Evolutionary conservation across 192 early-diverging fungal genomes (phyloP).

Genomic region (Gryganskiella cystojenkinii): DNA sequence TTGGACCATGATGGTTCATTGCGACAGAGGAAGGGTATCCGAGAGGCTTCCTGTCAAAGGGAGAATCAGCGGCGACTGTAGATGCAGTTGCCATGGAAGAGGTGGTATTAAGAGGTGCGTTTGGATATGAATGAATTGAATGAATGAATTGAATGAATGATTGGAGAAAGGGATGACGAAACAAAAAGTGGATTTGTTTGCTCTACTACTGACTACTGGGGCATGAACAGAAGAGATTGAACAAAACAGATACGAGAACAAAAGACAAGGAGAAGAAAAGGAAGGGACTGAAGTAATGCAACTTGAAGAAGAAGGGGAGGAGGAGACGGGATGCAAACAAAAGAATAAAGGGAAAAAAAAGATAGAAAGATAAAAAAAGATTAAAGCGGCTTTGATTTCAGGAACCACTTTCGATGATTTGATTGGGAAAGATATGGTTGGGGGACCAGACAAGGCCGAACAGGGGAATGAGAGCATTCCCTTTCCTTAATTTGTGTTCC

Average conservation of each 20-base stretch:
- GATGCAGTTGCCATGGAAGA: constrained; percentile 24
- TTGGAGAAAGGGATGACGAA: neutral
- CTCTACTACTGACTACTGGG: too few species aligned
- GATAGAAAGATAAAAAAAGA: constrained; percentile 11
- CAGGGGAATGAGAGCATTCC: too few species aligned
- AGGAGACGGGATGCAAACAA: neutral
- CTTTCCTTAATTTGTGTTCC: too few species aligned
- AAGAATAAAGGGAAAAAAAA: neutral
- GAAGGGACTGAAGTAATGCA: neutral
- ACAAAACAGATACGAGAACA: neutral
- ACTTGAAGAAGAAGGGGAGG: neutral
- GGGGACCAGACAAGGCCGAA: too few species aligned
- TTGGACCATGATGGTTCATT: neutral
- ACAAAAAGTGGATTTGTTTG: neutral
- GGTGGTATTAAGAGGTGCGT: neutral
- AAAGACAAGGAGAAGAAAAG: neutral
- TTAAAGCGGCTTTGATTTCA: too few species aligned
- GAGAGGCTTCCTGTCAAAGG: constrained; percentile 5
- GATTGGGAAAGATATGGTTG: too few species aligned
- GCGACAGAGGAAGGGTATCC: neutral
- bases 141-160: constrained; percentile 1
- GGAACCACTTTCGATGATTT: too few species aligned
- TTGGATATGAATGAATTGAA: neutral
- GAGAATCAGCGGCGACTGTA: constrained; percentile 7
- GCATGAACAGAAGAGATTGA: neutral